Evolutionary conservation across 768 basidiomycete genomes (phyloP), one percentile per base, ranked within the genome.

Genomic region (Aureoboletus auriporus): DNA sequence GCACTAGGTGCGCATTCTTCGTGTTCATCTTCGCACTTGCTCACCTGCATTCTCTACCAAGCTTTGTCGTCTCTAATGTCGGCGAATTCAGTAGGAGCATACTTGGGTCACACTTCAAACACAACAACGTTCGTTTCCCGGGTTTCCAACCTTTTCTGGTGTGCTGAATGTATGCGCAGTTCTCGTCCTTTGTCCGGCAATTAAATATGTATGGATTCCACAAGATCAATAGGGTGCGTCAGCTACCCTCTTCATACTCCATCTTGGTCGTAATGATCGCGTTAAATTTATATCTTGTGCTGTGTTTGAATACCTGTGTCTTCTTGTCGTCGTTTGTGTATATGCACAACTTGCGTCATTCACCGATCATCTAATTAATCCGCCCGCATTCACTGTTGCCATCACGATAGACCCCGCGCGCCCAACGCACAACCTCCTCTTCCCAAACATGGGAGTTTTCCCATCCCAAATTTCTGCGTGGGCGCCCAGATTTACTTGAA

Each of bases 151-250:
- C 12, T 23, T 23, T 23, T 4, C 20, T 23, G 20, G 20, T 23
- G 20, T 23, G 20, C 26, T 55, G 39, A 53, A 47, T 46, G 46
- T 46, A 41, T 47, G 50, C 37, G 8, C 61, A 95, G 84, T 95
- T 96, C 66, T 92, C 92, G 9, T 91, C 88, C 61, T 96, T 96
- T 67, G 91, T 94, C 36, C 83, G 93, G 49, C 93, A 94, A 66
- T 77, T 94, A 47, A 94, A 95, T 73, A 94, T 93, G 89, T 95
- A 93, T 59, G 91, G 91, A 35, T 95, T 94, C 69, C 90, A 93
- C 68, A 94, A 94, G 71, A 90, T 90, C 69, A 92, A 92, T 66
- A 78, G 89, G 69, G 86, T 89, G 49, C 52, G 79, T 73, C 43
- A 11, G 20, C 27, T 44, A 6, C 48, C 36, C 37, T 41, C 47